Conservation (phyloP, 2,329 filamentous ascomycete species). For the Curvularia sp. region DNA sequence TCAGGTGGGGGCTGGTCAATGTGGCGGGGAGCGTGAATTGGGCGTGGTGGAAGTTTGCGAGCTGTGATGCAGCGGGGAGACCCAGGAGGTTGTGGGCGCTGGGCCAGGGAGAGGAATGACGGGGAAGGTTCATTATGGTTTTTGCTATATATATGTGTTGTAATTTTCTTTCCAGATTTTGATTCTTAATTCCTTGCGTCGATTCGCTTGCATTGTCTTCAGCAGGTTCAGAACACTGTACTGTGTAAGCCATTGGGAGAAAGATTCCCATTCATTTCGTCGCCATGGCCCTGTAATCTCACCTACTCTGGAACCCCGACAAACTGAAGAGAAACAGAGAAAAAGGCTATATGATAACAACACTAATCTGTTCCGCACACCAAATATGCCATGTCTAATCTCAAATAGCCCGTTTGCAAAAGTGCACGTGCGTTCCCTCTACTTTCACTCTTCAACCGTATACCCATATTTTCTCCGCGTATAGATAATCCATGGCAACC, state of each 20-base stretch:
- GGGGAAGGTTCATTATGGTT: background rate
- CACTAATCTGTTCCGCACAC: too few relatives aligned
- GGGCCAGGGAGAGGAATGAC: background rate
- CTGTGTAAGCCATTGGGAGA: too few relatives aligned
- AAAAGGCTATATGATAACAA: too few relatives aligned
- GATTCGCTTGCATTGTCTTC: too few relatives aligned
- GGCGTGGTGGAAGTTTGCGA: conserved; percentile 70
- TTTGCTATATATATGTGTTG: background rate
- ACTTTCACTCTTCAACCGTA: background rate
- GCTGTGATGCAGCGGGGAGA: conserved; percentile 63
- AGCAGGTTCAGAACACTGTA: too few relatives aligned
- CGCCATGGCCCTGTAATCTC: too few relatives aligned
- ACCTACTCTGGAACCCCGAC: too few relatives aligned
- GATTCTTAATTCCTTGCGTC: background rate
- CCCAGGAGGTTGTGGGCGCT: conserved; percentile 55
- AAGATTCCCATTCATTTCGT: background rate
- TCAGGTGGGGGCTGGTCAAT: conserved; percentile 67
- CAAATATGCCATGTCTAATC: background rate
- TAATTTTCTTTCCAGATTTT: background rate
- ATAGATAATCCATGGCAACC: background rate
- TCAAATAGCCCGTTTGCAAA: background rate
- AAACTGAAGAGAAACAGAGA: too few relatives aligned
- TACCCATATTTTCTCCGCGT: background rate
- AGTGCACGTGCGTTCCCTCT: background rate
- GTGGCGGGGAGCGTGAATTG: conserved; percentile 64